Evolutionary conservation across 768 basidiomycete species (phyloP), one percentile per base, ranked within the genome.

Genomic region (Lactarius evosmus): DNA sequence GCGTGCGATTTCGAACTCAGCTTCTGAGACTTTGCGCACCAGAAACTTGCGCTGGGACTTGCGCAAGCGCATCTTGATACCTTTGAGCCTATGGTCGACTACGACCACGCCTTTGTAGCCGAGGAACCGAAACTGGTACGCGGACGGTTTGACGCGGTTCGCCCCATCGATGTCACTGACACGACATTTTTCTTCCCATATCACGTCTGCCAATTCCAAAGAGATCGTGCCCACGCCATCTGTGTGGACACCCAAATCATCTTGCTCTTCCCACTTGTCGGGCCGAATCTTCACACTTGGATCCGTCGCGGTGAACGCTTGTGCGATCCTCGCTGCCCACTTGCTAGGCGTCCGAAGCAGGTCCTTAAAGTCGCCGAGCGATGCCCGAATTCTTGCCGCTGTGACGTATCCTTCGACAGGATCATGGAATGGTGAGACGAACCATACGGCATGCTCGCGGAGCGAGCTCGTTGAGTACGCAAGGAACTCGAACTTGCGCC

Each of bases 221-320:
- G 90, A 88, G 57, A 93, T 89, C 0, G 89, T 90, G 0, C 91
- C 92, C 16, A 88, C 84, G 27, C 92, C 92, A 63, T 94, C 92
- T 0, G 91, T 92, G 70, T 86, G 87, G 22, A 80, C 65, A 64
- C 78, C 79, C 11, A 91, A 74, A 70, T 93, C 91, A 0, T 72
- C 71, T 50, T 91, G 79, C 62, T 80, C 76, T 56, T 84, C 80
- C 85, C 91, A 92, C 68, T 93, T 79, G 55, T 78, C 66, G 4
- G 73, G 74, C 11, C 67, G 65, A 56, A 93, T 84, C 22, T 71
- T 72, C 25, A 92, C 84, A 0, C 89, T 87, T 0, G 87, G 84
- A 66, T 91, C 87, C 3, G 93, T 95, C 4, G 88, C 86, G 0
- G 89, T 90, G 69, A 94, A 93, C 0, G 89, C 88, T 74, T 92